A percentile compares a stretch with the other conserved stretches of the same genome.
Conservation (phyloP, 2,329 filamentous ascomycete species). For the Teratosphaeria viscida region DNA sequence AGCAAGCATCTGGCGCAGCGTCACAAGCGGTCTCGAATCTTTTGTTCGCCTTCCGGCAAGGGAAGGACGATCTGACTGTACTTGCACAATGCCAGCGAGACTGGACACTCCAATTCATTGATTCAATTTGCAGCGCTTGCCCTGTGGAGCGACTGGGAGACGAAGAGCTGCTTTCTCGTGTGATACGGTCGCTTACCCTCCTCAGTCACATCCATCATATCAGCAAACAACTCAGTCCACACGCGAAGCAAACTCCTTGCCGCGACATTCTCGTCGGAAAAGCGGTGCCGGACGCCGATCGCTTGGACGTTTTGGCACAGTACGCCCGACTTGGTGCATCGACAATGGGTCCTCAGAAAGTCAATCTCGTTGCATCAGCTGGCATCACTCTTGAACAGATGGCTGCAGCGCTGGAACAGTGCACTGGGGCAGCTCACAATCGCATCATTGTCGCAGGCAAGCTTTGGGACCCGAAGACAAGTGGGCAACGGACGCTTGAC, state of each 20-base stretch:
- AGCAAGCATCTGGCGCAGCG: neutral
- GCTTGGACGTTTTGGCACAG: neutral
- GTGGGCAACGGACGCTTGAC: constrained; percentile 8
- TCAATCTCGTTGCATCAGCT: constrained; percentile 8
- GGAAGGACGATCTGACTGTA: neutral
- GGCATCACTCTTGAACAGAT: constrained; percentile 14
- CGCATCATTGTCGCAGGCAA: constrained; percentile 17
- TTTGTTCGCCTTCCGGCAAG: constrained; percentile 3
- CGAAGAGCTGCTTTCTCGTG: neutral
- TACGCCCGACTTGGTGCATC: neutral
- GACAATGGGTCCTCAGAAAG: neutral
- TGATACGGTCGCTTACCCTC: neutral
- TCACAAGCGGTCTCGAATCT: constrained; percentile 2
- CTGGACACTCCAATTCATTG: neutral
- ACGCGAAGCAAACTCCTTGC: neutral
- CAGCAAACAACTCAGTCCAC: neutral
- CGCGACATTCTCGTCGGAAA: neutral
- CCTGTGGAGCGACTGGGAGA: neutral
- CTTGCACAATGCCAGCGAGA: neutral
- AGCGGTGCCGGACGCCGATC: constrained; percentile 2
- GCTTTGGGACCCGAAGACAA: constrained; percentile 7
- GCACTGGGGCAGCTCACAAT: constrained; percentile 15
- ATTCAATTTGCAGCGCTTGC: neutral
- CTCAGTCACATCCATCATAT: neutral
- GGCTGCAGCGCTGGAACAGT: constrained; percentile 8